Evolutionary conservation across 306 rosid species (phyloP).

Genomic region (Benincasa hispida): DNA sequence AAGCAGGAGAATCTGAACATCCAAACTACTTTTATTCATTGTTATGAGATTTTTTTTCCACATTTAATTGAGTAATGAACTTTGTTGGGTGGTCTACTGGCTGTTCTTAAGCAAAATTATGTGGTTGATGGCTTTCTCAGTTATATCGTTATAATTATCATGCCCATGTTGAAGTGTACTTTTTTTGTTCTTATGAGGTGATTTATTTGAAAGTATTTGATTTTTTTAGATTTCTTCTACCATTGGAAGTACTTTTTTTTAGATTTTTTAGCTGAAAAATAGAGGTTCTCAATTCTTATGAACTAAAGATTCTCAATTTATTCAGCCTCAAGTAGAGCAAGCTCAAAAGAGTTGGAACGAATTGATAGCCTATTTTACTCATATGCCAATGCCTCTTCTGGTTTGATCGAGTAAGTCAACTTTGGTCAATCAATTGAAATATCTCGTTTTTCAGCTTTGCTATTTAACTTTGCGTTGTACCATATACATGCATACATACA

Average conservation of each 20-base stretch:
- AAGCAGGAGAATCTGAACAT: not conserved
- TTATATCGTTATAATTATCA: not conserved
- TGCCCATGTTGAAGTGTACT: not conserved
- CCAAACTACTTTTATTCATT: not conserved
- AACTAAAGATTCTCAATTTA: conserved; percentile 7
- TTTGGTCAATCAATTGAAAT: not conserved
- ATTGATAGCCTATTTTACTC: conserved; percentile 58
- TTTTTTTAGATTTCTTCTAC: not conserved
- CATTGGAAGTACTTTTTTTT: no score
- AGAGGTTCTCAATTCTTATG: not conserved
- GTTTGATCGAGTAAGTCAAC: conserved; percentile 77
- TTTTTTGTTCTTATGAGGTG: not conserved
- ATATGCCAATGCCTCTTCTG: conserved; percentile 68
- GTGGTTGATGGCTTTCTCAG: not conserved
- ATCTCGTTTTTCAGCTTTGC: conserved; percentile 1
- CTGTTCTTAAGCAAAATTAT: not conserved
- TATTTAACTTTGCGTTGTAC: not conserved
- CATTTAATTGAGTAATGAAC: not conserved
- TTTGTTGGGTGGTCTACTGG: not conserved
- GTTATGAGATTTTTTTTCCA: not conserved
- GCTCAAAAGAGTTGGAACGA: conserved; percentile 71
- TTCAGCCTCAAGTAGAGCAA: conserved; percentile 84
- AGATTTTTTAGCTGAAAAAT: no score
- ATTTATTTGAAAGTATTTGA: not conserved
- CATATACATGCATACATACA: not conserved